These are phyloP conservation scores for Botryosphaeria agaves DNA, from an alignment of 2,329 filamentous ascomycete species.

Conservation along the genomic window DNA sequence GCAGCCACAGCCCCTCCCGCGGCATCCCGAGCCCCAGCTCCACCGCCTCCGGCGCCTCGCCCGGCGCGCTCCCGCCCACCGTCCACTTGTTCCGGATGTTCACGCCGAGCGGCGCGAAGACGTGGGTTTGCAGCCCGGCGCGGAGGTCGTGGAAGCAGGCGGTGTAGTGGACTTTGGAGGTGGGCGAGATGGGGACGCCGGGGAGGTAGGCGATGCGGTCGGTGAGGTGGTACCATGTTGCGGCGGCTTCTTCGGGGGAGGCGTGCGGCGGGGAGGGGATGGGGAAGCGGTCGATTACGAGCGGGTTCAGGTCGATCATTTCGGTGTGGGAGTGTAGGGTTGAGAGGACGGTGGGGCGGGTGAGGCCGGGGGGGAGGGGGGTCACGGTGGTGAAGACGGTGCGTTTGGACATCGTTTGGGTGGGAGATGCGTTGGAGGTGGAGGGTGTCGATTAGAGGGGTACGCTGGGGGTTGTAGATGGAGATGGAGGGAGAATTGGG, in stretches of 20 bases:
- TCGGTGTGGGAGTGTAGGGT: conserved; percentile 62
- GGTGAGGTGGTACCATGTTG: conserved; percentile 62
- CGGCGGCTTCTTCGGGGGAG: conserved; percentile 51
- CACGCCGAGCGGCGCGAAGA: conserved; percentile 66
- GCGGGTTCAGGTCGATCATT: conserved; percentile 80
- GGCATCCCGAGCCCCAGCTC: conserved; percentile 53
- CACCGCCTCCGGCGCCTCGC: conserved; percentile 45
- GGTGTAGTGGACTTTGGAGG: conserved; percentile 58
- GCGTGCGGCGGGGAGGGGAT: conserved; percentile 52
- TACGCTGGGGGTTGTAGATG: no score
- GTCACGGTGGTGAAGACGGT: conserved; percentile 63
- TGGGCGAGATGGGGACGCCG: conserved; percentile 32
- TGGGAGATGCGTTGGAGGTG: no score
- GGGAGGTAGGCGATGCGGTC: conserved; percentile 64
- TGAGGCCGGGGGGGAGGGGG: conserved; percentile 51
- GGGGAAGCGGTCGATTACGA: conserved; percentile 54
- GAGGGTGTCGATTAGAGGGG: no score
- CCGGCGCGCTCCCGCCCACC: conserved; percentile 52
- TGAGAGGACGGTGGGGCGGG: conserved; percentile 51
- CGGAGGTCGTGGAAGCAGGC: conserved; percentile 63
- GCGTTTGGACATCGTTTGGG: conserved; percentile 45
- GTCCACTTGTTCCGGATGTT: conserved; percentile 67
- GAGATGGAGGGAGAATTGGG: no score
- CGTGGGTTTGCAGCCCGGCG: conserved; percentile 62
- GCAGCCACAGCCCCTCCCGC: conserved; percentile 53